Evolutionary conservation across 495 filamentous ascomycete genomes (phyloP), one percentile per base, ranked within the genome.

Genomic region (Lophium mytilinum): DNA sequence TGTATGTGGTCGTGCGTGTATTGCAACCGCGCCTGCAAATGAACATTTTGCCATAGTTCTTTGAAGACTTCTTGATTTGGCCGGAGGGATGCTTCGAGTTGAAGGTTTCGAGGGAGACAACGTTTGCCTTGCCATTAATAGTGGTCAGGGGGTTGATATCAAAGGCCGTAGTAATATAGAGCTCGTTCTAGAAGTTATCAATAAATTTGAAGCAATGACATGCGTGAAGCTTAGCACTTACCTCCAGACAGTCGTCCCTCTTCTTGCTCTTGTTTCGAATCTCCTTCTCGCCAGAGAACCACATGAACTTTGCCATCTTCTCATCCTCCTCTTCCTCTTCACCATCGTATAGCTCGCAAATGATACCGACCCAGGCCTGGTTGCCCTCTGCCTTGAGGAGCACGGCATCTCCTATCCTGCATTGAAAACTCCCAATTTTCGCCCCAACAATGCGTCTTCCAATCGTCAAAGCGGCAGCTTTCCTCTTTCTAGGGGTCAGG

Each of bases 261-360:
- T 89, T 92, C 75, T 90, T 94, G 64, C 84, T 80, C 65, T 84
- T 84, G 60, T 84, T 82, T 64, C 84, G 78, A 57, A 97, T 90
- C 72, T 97, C 93, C 60, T 87, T 87, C 59, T 90, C 83, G 1
- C 88, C 88, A 10, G 87, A 89, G 64, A 97, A 96, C 93, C 93
- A 98, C 77, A 85, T 79, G 67, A 96, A 89, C 60, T 86, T 83
- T 46, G 85, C 88, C 5, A 80, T 78, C 62, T 75, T 76, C 51
- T 71, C 68, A 50, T 64, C 68, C 4, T 80, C 77, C 61, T 76
- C 64, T 19, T 74, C 56, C 4, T 67, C 79, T 10, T 81, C 80
- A n/a, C 79, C 75, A 18, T 76, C 73, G 35, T 78, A 58, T 55
- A 96, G 95, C 21, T 90, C 82, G 55, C 82, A 86, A 42, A 95